Evolutionary conservation across 768 basidiomycete genomes (phyloP), one percentile per base, ranked within the genome.

Genomic region (Rhizopogon vesiculosus): DNA sequence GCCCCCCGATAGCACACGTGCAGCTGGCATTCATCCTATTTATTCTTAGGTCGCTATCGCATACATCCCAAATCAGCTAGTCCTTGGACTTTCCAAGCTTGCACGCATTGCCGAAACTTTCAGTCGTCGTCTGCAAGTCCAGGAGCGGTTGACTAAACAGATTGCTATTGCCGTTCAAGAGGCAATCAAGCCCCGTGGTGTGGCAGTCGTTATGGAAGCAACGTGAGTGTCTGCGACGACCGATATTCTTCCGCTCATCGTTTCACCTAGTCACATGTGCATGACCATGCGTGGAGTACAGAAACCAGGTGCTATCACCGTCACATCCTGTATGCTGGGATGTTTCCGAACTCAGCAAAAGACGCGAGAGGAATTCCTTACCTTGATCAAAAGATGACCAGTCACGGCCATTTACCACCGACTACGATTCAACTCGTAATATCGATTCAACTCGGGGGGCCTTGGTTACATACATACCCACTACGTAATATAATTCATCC

Each of bases 201-300:
- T 99, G 40, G 97, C 97, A 7, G 97, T 99, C 60, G 97, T 99
- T 48, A 98, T 99, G 90, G 96, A 99, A 73, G 95, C 95, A 58
- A 91, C 91, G 92, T 93, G 69, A 68, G 92, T 79, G 3, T 45
- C 45, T n/a, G 49, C 56, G 41, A 60, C 51, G 10, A n/a, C 57
- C 51, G n/a, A 44, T 56, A 33, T 39, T 51, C 52, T 54, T 39
- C 54, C 45, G 53, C 62, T 61, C 41, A 53, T n/a, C 52, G 31
- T 40, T 46, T 56, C 54, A 56, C 38, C 5, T 65, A 95, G 93
- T 22, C 96, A 98, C 73, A 81, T 98, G 71, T 98, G 96, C 68
- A 99, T 99, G 97, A 94, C 96, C 3, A 98, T 98, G 96, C 89
- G 97, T 59, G 97, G 97, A 53, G 97, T 99, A 8, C 97, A 99